Evolutionary conservation across 2,329 filamentous ascomycete species (phyloP).

Genomic region (Aspergillus hiratsukae): DNA sequence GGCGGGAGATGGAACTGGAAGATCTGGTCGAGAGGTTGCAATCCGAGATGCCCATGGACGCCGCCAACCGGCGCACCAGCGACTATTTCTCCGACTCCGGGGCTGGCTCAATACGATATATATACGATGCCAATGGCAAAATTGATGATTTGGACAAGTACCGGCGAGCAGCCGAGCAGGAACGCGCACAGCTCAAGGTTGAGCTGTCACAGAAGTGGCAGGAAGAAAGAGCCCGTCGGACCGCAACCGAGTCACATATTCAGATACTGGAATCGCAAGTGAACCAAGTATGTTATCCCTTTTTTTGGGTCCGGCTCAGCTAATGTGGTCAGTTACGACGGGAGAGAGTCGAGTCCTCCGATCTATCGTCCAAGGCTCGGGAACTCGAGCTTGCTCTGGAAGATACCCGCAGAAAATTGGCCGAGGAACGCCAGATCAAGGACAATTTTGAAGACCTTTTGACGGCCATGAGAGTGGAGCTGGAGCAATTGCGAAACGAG

Average conservation of each 20-base stretch:
- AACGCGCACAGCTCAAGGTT: conserved; percentile 79
- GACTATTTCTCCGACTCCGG: conserved; percentile 98
- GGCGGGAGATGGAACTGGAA: conserved; percentile 92
- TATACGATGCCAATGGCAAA: conserved; percentile 54
- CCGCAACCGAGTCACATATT: conserved; percentile 76
- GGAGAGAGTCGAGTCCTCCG: conserved; percentile 51
- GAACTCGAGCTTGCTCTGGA: conserved; percentile 79
- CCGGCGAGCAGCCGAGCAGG: conserved; percentile 80
- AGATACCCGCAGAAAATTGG: conserved; percentile 73
- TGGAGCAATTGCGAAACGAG: conserved; percentile 79
- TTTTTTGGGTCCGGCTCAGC: conserved; percentile 10
- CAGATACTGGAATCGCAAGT: conserved; percentile 76
- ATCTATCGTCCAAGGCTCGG: conserved; percentile 56
- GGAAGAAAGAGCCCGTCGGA: conserved; percentile 73
- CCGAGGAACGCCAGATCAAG: conserved; percentile 81
- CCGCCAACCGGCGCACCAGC: conserved; percentile 70
- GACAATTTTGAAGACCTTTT: conserved; percentile 92
- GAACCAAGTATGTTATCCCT: conserved; percentile 50
- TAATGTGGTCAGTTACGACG: conserved; percentile 33
- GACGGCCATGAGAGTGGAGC: conserved; percentile 73
- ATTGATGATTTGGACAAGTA: conserved; percentile 74
- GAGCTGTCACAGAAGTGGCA: conserved; percentile 83
- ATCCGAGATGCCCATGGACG: conserved; percentile 58
- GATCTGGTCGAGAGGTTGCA: conserved; percentile 87
- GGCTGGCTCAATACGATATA: conserved; percentile 74